Percentiles rank a stretch among this genome's conserved stretches.
phyloP scores from a whole-genome alignment of 441 rosid species.

The Populus hybrid region DNA sequence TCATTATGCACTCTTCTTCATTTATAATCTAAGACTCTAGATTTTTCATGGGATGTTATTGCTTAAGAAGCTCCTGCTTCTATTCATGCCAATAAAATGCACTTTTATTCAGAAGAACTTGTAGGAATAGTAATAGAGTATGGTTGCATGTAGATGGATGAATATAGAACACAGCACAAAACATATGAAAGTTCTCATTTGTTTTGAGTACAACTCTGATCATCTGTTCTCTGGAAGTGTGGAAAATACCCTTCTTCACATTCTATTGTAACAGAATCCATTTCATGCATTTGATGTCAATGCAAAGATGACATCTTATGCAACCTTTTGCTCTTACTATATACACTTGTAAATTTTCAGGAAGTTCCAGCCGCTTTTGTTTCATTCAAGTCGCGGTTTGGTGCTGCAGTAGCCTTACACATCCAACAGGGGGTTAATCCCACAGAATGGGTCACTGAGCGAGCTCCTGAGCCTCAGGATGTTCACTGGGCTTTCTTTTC shows the following conservation, averaged over 20 bases:
- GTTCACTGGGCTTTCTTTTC: slow-evolving; percentile 93
- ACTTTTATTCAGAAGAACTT: not conserved
- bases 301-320: slow-evolving; percentile 16
- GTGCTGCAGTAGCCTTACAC: slow-evolving; percentile 75
- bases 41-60: not conserved
- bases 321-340: slow-evolving; percentile 5
- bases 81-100: slow-evolving; percentile 1
- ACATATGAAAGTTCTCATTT: not conserved
- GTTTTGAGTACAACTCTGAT: not conserved
- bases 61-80: not conserved
- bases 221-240: not conserved
- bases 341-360: slow-evolving; percentile 40
- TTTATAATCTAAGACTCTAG: not conserved
- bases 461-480: slow-evolving; percentile 84
- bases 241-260: not conserved
- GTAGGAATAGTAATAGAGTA: not conserved
- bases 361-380: slow-evolving; percentile 92
- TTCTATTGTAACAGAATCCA: not conserved
- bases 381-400: slow-evolving; percentile 75
- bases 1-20: not conserved
- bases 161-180: not conserved
- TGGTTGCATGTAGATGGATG: not conserved
- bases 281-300: slow-evolving; percentile 1
- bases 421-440: slow-evolving; percentile 83
- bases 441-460: slow-evolving; percentile 84